Evolutionary conservation across 2,329 filamentous ascomycete species (phyloP).

Genomic region (Phaeosphaeria sp.): DNA sequence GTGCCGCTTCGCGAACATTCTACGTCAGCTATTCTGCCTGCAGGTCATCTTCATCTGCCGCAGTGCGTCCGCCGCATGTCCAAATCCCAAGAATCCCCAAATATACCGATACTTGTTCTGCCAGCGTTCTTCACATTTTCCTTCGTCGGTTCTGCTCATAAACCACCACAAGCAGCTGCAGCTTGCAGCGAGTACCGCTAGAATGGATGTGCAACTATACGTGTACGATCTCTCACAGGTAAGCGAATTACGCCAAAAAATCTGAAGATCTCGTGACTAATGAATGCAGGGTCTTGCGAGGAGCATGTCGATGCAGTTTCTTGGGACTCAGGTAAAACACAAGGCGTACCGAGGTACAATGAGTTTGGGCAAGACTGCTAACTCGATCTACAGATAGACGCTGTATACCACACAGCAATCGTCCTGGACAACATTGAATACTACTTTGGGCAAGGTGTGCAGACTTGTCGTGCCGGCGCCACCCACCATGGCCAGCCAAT

Average conservation of each 20-base stretch:
- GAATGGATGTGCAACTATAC: constrained; percentile 59
- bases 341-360: too few species aligned
- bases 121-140: not conserved
- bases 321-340: constrained; percentile 63
- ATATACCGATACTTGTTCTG: not conserved
- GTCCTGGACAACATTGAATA: constrained; percentile 87
- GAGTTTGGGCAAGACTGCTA: too few species aligned
- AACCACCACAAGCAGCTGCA: too few species aligned
- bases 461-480: constrained; percentile 77
- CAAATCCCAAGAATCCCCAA: too few species aligned
- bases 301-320: constrained; percentile 62
- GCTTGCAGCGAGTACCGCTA: too few species aligned
- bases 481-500: constrained; percentile 89
- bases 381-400: constrained; percentile 71
- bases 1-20: constrained; percentile 20
- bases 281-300: constrained; percentile 60
- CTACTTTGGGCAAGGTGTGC: constrained; percentile 86
- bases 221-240: constrained; percentile 60
- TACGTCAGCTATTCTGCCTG: constrained; percentile 15
- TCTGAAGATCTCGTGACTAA: constrained; percentile 8
- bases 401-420: constrained; percentile 93
- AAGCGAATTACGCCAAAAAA: constrained; percentile 1
- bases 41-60: not conserved
- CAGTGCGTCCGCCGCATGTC: constrained; percentile 1
- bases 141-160: not conserved